phyloP scores from a whole-genome alignment of 257 asterid species.

The Capsicum chinense region DNA sequence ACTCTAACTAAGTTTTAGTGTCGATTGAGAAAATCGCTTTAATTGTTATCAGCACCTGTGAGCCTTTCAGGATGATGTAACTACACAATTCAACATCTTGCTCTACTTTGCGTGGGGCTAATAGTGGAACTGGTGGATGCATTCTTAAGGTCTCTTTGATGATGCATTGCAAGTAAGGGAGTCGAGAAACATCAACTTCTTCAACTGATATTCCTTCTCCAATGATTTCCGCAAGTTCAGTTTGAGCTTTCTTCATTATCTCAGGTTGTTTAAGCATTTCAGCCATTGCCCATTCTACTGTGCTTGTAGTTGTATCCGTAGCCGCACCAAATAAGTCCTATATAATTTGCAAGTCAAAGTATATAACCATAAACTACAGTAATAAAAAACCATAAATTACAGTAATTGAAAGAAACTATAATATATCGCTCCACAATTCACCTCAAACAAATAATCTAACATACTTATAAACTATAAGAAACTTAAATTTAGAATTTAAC shows the following conservation, averaged over 20 bases:
- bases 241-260: slow-evolving; percentile 29
- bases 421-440: no score
- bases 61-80: not conserved
- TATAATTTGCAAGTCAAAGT: not conserved
- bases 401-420: no score
- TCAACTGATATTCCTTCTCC: slow-evolving; percentile 35
- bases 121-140: slow-evolving; percentile 38
- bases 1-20: no score
- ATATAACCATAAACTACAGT: not conserved
- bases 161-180: no score
- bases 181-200: no score
- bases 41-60: no score
- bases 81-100: slow-evolving; percentile 13
- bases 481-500: no score
- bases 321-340: slow-evolving; percentile 31
- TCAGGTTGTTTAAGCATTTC: slow-evolving; percentile 35
- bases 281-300: slow-evolving; percentile 42
- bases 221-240: not conserved
- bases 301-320: slow-evolving; percentile 34
- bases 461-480: no score
- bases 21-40: no score
- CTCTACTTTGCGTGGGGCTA: slow-evolving; percentile 30
- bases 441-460: no score
- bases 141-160: no score
- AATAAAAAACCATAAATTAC: no score